phyloP scores from a whole-genome alignment of 176 grass and related monocot species.

The Oryza glaberrima region DNA sequence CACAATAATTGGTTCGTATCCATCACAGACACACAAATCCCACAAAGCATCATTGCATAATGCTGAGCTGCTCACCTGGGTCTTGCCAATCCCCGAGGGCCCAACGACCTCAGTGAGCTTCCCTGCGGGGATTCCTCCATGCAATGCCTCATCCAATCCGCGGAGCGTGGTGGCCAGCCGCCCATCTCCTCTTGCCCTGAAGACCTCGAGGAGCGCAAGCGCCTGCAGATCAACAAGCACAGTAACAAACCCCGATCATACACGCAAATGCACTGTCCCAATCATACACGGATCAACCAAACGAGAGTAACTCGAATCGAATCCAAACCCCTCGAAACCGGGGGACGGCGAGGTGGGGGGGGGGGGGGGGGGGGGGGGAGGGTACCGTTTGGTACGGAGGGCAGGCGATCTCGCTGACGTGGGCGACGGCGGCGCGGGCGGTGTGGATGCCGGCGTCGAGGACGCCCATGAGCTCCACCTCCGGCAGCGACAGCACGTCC shows the following conservation, averaged over 20 bases:
- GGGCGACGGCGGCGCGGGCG: slow-evolving; percentile 55
- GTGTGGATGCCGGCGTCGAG: slow-evolving; percentile 61
- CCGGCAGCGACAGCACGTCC: slow-evolving; percentile 91
- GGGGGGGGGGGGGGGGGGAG: neutral
- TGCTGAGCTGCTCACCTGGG: slow-evolving; percentile 55
- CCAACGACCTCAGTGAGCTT: slow-evolving; percentile 90
- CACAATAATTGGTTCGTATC: neutral
- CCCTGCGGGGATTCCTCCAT: slow-evolving; percentile 74
- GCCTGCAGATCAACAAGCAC: slow-evolving; percentile 28
- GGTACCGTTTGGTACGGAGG: slow-evolving; percentile 78
- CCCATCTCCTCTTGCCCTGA: slow-evolving; percentile 44
- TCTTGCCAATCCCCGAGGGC: slow-evolving; percentile 92
- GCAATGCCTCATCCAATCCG: slow-evolving; percentile 75
- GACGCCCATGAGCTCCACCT: slow-evolving; percentile 77
- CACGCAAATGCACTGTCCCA: neutral
- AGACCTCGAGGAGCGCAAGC: slow-evolving; percentile 54
- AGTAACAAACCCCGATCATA: neutral
- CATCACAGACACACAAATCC: slow-evolving; percentile 19
- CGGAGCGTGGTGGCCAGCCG: slow-evolving; percentile 68
- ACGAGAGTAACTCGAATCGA: neutral
- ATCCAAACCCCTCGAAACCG: neutral
- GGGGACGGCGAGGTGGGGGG: neutral
- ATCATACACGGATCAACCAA: neutral
- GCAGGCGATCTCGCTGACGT: slow-evolving; percentile 77
- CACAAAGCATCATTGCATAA: neutral